Evolutionary conservation across 1,139 yeast species (phyloP).

Genomic region (Yarrowia galli): DNA sequence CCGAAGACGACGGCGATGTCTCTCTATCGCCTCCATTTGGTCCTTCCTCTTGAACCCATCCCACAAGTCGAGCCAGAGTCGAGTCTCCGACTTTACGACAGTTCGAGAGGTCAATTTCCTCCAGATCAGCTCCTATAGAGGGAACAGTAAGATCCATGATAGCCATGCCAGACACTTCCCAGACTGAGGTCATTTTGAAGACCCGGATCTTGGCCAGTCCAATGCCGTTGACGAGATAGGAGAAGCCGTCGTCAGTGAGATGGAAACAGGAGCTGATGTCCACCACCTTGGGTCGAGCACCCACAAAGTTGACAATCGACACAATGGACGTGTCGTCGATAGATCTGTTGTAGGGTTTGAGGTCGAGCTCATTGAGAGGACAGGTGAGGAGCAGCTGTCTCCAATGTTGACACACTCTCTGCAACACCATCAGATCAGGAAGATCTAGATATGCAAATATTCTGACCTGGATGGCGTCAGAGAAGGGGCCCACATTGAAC

Average conservation of each 20-base stretch:
- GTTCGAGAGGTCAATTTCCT: slow-evolving; percentile 70
- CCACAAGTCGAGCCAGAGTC: slow-evolving; percentile 70
- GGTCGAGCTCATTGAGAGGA: slow-evolving; percentile 63
- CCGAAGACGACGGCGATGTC: slow-evolving; percentile 43
- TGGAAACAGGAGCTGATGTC: slow-evolving; percentile 78
- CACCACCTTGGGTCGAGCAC: slow-evolving; percentile 66
- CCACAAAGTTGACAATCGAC: slow-evolving; percentile 71
- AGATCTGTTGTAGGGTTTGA: slow-evolving; percentile 66
- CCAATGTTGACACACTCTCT: slow-evolving; percentile 69
- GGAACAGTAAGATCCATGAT: slow-evolving; percentile 77
- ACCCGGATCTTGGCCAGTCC: slow-evolving; percentile 66
- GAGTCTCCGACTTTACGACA: slow-evolving; percentile 77
- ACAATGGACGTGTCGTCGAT: slow-evolving; percentile 65
- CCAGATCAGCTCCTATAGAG: slow-evolving; percentile 64
- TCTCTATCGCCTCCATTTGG: slow-evolving; percentile 15
- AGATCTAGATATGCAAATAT: slow-evolving; percentile 62
- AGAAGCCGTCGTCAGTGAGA: slow-evolving; percentile 75
- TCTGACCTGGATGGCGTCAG: slow-evolving; percentile 62
- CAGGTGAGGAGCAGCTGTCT: slow-evolving; percentile 67
- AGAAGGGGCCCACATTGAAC: slow-evolving; percentile 62
- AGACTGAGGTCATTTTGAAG: slow-evolving; percentile 69
- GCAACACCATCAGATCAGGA: slow-evolving; percentile 64
- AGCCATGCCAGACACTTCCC: slow-evolving; percentile 83
- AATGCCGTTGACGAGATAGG: slow-evolving; percentile 71
- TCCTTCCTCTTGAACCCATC: slow-evolving; percentile 53